These are phyloP conservation scores for Hypsizygus ulmarius DNA, from an alignment of 1,284 basidiomycete genomes.

Conservation along the genomic window DNA sequence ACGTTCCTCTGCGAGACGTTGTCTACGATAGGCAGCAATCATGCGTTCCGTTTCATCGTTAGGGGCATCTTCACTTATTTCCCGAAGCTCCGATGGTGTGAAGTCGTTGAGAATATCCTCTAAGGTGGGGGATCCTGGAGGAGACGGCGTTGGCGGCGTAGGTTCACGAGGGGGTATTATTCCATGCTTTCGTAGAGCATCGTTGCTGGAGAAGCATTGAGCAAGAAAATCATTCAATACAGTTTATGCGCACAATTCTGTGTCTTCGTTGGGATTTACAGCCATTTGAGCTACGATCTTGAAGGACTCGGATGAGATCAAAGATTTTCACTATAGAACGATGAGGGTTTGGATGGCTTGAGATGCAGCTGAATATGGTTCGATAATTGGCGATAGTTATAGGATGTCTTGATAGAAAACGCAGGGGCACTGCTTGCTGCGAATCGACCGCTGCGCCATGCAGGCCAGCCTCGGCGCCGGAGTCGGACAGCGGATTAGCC, in stretches of 20 bases:
- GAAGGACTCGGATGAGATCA: background rate
- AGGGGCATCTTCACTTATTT: slow-evolving; percentile 62
- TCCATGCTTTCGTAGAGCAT: slow-evolving; percentile 87
- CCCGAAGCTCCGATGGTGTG: slow-evolving; percentile 62
- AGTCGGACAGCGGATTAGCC: too few relatives aligned
- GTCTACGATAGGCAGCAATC: slow-evolving; percentile 67
- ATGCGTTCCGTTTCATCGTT: slow-evolving; percentile 80
- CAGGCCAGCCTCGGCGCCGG: too few relatives aligned
- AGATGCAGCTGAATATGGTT: too few relatives aligned
- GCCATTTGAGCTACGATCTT: slow-evolving; percentile 46
- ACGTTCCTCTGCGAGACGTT: slow-evolving; percentile 68
- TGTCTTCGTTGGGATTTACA: slow-evolving; percentile 83
- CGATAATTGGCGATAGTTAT: too few relatives aligned
- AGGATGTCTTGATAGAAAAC: too few relatives aligned
- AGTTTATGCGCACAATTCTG: slow-evolving; percentile 74
- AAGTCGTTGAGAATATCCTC: slow-evolving; percentile 68
- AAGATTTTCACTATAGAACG: background rate
- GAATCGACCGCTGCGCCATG: too few relatives aligned
- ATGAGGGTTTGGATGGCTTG: too few relatives aligned
- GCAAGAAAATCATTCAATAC: background rate
- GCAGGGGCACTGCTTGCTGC: too few relatives aligned
- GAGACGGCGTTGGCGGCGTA: slow-evolving; percentile 70
- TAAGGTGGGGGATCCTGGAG: slow-evolving; percentile 64
- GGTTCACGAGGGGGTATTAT: slow-evolving; percentile 78
- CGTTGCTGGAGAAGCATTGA: slow-evolving; percentile 62